Evolutionary conservation across 2,329 filamentous ascomycete genomes (phyloP).

Genomic region (Xylaria polymorpha): DNA sequence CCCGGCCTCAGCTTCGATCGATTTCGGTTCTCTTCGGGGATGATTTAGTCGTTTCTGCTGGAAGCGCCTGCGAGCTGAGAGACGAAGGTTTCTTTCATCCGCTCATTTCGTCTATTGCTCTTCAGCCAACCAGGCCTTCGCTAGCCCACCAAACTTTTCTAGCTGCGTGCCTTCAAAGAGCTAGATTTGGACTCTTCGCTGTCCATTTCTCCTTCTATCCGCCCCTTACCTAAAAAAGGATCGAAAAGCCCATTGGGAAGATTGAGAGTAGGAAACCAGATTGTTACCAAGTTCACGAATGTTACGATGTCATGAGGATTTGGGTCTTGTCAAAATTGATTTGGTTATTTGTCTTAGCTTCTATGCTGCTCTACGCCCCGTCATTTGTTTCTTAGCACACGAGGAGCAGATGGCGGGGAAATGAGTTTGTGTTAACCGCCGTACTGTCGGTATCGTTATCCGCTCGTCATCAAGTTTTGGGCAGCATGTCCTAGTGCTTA

Average conservation of each 20-base stretch:
- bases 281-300: constrained; percentile 32
- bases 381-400: constrained; percentile 22
- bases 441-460: neutral
- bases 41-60: constrained; percentile 37
- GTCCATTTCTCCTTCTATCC: constrained; percentile 14
- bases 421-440: constrained; percentile 9
- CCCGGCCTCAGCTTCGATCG: constrained; percentile 37
- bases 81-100: constrained; percentile 28
- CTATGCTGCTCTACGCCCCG: neutral
- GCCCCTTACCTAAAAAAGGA: neutral
- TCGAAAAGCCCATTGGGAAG: constrained; percentile 24
- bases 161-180: constrained; percentile 17
- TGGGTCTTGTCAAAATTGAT: constrained; percentile 12
- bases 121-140: neutral
- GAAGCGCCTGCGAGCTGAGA: constrained; percentile 38
- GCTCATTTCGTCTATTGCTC: neutral
- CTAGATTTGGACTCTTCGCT: constrained; percentile 12
- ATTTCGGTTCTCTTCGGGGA: constrained; percentile 36
- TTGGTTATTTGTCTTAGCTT: constrained; percentile 13
- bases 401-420: constrained; percentile 12
- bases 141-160: constrained; percentile 3
- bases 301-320: constrained; percentile 27
- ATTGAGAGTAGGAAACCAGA: constrained; percentile 22
- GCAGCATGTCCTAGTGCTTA: neutral
- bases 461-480: neutral